Evolutionary conservation across 2,329 filamentous ascomycete species (phyloP).

Genomic region (Phialophora tarda): DNA sequence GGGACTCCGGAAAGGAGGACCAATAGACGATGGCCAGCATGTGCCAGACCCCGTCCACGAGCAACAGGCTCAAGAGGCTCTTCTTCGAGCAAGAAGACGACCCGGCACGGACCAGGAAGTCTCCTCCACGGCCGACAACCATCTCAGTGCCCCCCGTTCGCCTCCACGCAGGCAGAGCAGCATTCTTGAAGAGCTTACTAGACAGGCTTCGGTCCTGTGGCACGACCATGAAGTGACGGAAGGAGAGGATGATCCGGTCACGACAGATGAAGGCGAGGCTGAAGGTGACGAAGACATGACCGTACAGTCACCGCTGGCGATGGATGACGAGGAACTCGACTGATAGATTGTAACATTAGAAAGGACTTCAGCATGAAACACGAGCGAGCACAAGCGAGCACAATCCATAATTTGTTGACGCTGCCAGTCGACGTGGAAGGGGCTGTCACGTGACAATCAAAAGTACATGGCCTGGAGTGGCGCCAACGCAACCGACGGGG

Average conservation of each 20-base stretch:
- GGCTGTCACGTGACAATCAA: slow-evolving; percentile 37
- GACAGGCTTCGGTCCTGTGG: slow-evolving; percentile 56
- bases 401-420: neutral
- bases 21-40: slow-evolving; percentile 39
- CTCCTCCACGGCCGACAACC: slow-evolving; percentile 22
- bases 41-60: slow-evolving; percentile 32
- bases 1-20: slow-evolving; percentile 52
- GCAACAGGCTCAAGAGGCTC: slow-evolving; percentile 31
- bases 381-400: slow-evolving; percentile 12
- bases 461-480: slow-evolving; percentile 32
- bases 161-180: slow-evolving; percentile 38
- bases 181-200: slow-evolving; percentile 52
- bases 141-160: neutral
- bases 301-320: slow-evolving; percentile 7
- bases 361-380: neutral
- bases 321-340: slow-evolving; percentile 3
- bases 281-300: slow-evolving; percentile 42
- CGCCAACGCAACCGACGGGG: slow-evolving; percentile 31
- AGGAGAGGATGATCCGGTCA: slow-evolving; percentile 50
- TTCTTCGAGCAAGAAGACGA: slow-evolving; percentile 28
- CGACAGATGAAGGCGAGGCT: slow-evolving; percentile 53
- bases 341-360: slow-evolving; percentile 18
- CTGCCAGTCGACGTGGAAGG: neutral
- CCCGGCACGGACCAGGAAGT: slow-evolving; percentile 23
- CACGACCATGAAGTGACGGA: slow-evolving; percentile 52